Conservation (phyloP, 495 filamentous ascomycete species). For the Glarea lozoyensis region DNA sequence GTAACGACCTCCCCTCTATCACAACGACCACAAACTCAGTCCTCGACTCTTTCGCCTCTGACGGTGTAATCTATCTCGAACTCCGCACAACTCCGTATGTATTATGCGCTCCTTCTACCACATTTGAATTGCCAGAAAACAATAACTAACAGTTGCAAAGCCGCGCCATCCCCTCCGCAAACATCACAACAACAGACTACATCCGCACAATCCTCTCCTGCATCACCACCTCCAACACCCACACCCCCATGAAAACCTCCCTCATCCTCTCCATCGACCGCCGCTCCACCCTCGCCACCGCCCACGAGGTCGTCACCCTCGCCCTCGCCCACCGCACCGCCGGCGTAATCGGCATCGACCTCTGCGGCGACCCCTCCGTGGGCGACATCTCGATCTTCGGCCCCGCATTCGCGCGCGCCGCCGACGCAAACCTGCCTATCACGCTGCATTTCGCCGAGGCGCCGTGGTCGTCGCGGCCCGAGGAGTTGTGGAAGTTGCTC, state of each 20-base stretch:
- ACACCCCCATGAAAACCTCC: constrained; percentile 37
- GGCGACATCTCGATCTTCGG: constrained; percentile 49
- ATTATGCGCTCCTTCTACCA: too few species aligned
- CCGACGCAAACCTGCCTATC: constrained; percentile 41
- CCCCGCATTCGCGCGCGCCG: constrained; percentile 47
- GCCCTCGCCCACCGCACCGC: constrained; percentile 41
- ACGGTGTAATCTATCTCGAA: constrained; percentile 74
- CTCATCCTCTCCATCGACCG: constrained; percentile 76
- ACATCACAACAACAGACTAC: constrained; percentile 53
- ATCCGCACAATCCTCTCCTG: constrained; percentile 52
- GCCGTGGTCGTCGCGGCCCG: constrained; percentile 34
- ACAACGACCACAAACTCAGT: constrained; percentile 57
- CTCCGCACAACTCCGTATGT: constrained; percentile 80
- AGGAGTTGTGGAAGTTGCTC: constrained; percentile 55
- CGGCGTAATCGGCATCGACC: constrained; percentile 69
- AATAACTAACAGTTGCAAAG: too few species aligned
- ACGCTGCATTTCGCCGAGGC: constrained; percentile 79
- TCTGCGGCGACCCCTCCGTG: constrained; percentile 67
- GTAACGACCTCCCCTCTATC: constrained; percentile 49
- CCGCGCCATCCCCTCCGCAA: constrained; percentile 41
- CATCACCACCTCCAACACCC: constrained; percentile 40
- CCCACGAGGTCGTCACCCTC: constrained; percentile 52
- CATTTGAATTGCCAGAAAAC: too few species aligned
- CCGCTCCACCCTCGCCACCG: constrained; percentile 45
- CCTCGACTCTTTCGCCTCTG: constrained; percentile 57